phyloP scores from a whole-genome alignment of 73 alveolate species.

The Durusdinium trenchii region DNA sequence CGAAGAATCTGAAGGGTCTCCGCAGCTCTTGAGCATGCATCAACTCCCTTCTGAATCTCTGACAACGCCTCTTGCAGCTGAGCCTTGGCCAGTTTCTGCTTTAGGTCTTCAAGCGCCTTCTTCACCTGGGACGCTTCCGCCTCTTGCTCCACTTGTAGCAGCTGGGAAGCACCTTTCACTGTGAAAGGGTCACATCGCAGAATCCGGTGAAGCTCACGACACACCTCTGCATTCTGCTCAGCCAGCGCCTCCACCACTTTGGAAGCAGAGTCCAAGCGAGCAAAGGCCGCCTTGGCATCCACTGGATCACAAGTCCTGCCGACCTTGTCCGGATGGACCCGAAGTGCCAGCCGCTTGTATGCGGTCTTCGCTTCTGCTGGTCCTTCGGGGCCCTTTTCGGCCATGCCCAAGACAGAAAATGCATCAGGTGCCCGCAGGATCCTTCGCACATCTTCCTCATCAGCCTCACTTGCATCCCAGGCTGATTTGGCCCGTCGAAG shows the following conservation, averaged over 20 bases:
- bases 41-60: constrained; percentile 67
- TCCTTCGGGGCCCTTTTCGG: constrained; percentile 72
- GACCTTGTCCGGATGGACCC: constrained; percentile 95
- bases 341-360: constrained; percentile 77
- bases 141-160: constrained; percentile 31
- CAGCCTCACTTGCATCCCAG: constrained; percentile 4
- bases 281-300: constrained; percentile 82
- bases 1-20: constrained; percentile 65
- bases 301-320: constrained; percentile 44
- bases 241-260: constrained; percentile 53
- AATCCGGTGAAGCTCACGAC: constrained; percentile 54
- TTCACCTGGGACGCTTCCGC: constrained; percentile 61
- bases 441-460: constrained; percentile 53
- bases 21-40: constrained; percentile 58
- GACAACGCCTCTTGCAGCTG: constrained; percentile 74
- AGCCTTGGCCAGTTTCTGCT: constrained; percentile 79
- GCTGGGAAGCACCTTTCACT: constrained; percentile 77
- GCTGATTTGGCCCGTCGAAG: constrained; percentile 78
- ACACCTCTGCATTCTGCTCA: constrained; percentile 1
- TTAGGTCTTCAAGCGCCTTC: constrained; percentile 68
- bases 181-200: constrained; percentile 79
- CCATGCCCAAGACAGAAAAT: constrained; percentile 60
- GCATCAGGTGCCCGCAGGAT: constrained; percentile 91
- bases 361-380: constrained; percentile 61
- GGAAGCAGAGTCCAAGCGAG: constrained; percentile 81